Conservation (phyloP, 176 grass and related monocot genomes). For the Lolium rigidum region DNA sequence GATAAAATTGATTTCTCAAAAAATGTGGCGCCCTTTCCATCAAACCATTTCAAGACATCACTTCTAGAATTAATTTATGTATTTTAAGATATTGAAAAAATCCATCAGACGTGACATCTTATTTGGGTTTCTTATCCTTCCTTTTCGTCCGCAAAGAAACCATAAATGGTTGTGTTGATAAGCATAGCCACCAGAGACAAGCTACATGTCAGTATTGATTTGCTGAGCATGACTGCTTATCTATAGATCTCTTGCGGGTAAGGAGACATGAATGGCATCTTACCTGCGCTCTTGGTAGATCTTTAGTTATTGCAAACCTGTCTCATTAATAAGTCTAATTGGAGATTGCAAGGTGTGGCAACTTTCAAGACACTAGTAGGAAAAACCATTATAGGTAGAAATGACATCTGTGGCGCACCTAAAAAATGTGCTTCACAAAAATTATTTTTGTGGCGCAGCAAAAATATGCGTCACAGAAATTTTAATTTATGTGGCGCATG, state of each 20-base stretch:
- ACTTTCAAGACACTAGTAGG: not conserved
- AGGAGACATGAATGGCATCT: slow-evolving; percentile 16
- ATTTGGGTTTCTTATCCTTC: not conserved
- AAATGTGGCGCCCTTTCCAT: not conserved
- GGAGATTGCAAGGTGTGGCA: slow-evolving; percentile 2
- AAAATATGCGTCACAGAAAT: no score
- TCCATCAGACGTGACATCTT: not conserved
- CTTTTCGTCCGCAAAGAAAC: not conserved
- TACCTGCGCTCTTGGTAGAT: slow-evolving; percentile 34
- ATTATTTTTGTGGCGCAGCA: no score
- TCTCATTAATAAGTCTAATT: not conserved
- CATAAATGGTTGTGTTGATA: not conserved
- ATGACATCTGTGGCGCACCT: no score
- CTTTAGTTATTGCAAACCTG: slow-evolving; percentile 22
- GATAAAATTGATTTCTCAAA: not conserved
- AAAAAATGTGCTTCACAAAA: no score
- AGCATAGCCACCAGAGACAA: slow-evolving; percentile 2
- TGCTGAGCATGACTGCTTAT: slow-evolving; percentile 22
- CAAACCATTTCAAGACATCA: not conserved
- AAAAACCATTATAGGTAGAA: no score
- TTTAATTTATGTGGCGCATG: no score
- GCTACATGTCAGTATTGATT: not conserved
- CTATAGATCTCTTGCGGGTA: slow-evolving; percentile 6
- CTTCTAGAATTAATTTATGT: not conserved
- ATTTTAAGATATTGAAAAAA: not conserved